Evolutionary conservation across 179 eudicot species (phyloP), one percentile per base, ranked within the genome.

Genomic region (Camellia oleifera): DNA sequence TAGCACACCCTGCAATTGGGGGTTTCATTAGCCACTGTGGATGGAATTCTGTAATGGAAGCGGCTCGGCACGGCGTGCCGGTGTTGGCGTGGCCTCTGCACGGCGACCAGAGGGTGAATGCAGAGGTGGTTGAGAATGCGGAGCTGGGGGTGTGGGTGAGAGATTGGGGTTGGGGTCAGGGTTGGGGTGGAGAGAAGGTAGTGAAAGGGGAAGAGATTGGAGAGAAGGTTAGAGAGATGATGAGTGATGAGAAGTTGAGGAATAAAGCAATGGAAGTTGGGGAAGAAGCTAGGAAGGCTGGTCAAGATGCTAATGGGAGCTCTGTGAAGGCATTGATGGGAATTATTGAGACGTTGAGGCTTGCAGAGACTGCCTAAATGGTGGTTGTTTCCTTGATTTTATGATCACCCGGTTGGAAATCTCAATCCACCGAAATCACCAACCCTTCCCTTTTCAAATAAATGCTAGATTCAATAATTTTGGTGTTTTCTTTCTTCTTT

Each of bases 1-100:
- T 92, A 26, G 80, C 82, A 7, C 91, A 91, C 68, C 86, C 87
- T 13, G 82, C 89, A 0, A 48, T 84, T 0, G 91, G 92, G 62
- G 97, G 91, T 13, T 92, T 92, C 17, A 69, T 92, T 60, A 92
- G 82, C 61, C 97, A 92, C 58, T 90, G 94, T 20, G 94, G 88
- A 26, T 92, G 97, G 94, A 87, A 92, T 81, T 89, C 94, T 5
- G 88, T 89, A 68, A 84, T 82, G 81, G 97, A 92, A 70, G 89
- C 92, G 0, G 85, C 91, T 53, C 57, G 20, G 0, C 48, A 65
- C 4, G 93, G 92, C 65, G 77, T 89, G 50, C 91, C 91, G 9
- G 17, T 89, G 45, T 70, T 91, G 56, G 92, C 92, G 0, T 89
- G 93, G 95, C 93, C 93, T 0, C 77, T 56, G 54, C 89, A 83